A percentile compares a stretch with the other conserved stretches of the same genome.
These are phyloP conservation scores for Colletotrichum incanum DNA, from an alignment of 2,329 filamentous ascomycete species.

Conservation along the genomic window DNA sequence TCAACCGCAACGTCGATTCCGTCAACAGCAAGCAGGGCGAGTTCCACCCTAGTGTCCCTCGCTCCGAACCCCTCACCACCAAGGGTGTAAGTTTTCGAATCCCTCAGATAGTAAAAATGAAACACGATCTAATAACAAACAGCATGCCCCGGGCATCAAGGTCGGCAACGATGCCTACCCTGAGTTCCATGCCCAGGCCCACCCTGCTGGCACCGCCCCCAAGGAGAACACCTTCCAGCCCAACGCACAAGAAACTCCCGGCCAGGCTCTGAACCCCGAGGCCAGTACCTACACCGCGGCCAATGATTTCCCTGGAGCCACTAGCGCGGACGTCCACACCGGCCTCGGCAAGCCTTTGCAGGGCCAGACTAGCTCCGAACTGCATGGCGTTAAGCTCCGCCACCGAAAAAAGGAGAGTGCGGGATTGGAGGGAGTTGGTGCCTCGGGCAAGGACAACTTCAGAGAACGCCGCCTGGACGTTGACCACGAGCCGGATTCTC, in stretches of 20 bases:
- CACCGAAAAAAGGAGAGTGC: conserved; percentile 54
- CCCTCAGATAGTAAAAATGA: too few species aligned
- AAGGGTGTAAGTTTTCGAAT: conserved; percentile 65
- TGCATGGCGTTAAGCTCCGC: conserved; percentile 52
- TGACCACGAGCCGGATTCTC: conserved; percentile 45
- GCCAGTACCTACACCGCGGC: conserved; percentile 50
- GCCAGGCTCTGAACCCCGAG: conserved; percentile 52
- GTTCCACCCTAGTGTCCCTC: conserved; percentile 67
- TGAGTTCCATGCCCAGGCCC: conserved; percentile 75
- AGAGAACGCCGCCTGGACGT: conserved; percentile 52
- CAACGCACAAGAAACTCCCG: conserved; percentile 53
- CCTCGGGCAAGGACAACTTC: conserved; percentile 50
- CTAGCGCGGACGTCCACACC: conserved; percentile 60
- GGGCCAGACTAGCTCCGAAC: conserved; percentile 60
- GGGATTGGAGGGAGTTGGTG: conserved; percentile 59
- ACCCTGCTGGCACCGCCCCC: conserved; percentile 77
- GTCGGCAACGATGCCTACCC: conserved; percentile 72
- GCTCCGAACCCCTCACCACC: conserved; percentile 67
- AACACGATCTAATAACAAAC: conserved; percentile 40
- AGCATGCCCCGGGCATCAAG: conserved; percentile 77
- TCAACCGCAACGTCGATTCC: conserved; percentile 65
- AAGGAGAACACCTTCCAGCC: conserved; percentile 57
- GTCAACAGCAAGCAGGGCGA: conserved; percentile 67
- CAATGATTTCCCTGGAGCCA: conserved; percentile 60
- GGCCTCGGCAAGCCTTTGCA: conserved; percentile 61